Base-by-base conservation (phyloP, 148 eudicot genomes). In the Amaranthus cruentus region DNA sequence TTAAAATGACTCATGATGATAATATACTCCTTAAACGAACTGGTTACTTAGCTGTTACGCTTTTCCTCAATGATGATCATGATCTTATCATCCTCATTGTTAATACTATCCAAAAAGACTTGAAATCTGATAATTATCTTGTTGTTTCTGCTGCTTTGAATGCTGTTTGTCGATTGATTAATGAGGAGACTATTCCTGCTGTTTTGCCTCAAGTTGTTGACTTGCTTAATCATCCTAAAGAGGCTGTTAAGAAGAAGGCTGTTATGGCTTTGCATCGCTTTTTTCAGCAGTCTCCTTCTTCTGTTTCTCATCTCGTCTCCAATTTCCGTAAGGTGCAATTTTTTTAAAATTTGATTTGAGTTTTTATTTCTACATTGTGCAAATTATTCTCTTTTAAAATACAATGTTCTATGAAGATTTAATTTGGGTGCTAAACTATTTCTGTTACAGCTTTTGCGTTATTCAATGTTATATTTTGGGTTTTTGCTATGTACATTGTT, bases 221-320 rank as follows among this genome's bases (percentile, higher is more conserved):
- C 78, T 57, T 93, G 66, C 59, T 93, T 75, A 86, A 85, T 47
- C 97, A 93, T 74, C 77, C 82, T 0, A 93, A 93, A 62, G 98
- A 93, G 79, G 88, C 89, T 9, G 98, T 93, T 43, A 85, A 96
- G 87, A 91, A 89, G 89, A 91, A 91, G 84, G 98, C 97, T 0
- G 87, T 95, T n/a, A 92, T 95, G 99, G 99, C 97, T 21, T 83
- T 95, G 78, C 99, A 93, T 73, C 83, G 98, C 53, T 91, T 93
- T 84, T 84, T 85, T 83, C 96, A 86, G 84, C 82, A 82, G 10
- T 83, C 97, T 0, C 95, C 98, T 3, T 83, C 88, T 15, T 84
- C 91, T 4, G 94, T 93, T 14, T 78, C 81, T 15, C 94, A 91
- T 82, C 88, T 93, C 7, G 62, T 91, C 44, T 78, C 97, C 18